These are phyloP conservation scores for Aspergillus amoenus DNA, from an alignment of 2,329 filamentous ascomycete genomes.

Conservation along the genomic window DNA sequence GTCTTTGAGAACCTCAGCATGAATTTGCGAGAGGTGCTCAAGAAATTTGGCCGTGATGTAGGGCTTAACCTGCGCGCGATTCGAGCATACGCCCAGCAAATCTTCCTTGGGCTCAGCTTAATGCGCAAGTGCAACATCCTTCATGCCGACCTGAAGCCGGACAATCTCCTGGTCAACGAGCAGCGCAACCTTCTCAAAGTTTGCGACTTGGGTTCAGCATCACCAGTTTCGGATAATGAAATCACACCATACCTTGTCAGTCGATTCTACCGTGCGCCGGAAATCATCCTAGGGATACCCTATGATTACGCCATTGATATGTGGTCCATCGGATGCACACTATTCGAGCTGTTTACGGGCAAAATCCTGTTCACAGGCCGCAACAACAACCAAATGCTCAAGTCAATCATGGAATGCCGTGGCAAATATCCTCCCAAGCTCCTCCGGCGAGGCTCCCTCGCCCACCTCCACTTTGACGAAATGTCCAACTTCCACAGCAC, in stretches of 20 bases:
- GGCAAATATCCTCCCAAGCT: conserved; percentile 89
- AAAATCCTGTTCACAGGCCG: conserved; percentile 94
- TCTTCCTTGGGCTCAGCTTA: conserved; percentile 83
- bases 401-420: conserved; percentile 91
- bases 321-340: conserved; percentile 96
- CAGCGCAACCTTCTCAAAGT: conserved; percentile 84
- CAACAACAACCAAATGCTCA: conserved; percentile 98
- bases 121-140: conserved; percentile 91
- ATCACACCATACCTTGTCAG: conserved; percentile 94
- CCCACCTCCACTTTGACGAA: conserved; percentile 78
- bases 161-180: conserved; percentile 93
- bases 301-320: conserved; percentile 94
- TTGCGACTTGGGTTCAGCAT: conserved; percentile 94
- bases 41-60: conserved; percentile 92
- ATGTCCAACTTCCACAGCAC: conserved; percentile 79
- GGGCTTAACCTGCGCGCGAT: conserved; percentile 89
- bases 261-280: conserved; percentile 94
- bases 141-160: conserved; percentile 94
- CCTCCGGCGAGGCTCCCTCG: conserved; percentile 76
- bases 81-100: conserved; percentile 86
- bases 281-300: conserved; percentile 94
- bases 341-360: conserved; percentile 96
- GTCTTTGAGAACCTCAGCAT: conserved; percentile 92
- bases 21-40: conserved; percentile 89
- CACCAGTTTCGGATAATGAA: conserved; percentile 84